Conservation (phyloP, 169 alveolate species). For the Cryptosporidium muris region DNA sequence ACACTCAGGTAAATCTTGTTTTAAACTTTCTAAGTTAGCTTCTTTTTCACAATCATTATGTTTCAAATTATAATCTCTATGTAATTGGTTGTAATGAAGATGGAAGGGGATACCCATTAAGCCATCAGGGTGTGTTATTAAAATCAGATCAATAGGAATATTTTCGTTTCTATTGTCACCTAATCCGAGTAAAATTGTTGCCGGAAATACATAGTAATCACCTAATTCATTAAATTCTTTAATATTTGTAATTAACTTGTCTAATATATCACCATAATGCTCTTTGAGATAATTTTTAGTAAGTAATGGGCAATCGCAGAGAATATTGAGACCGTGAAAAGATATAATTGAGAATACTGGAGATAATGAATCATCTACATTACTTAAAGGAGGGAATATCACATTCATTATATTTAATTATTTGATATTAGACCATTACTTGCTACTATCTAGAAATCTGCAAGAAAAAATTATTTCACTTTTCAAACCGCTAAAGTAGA, state of each 20-base stretch:
- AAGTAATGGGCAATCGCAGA: slow-evolving; percentile 63
- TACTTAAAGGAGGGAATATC: slow-evolving; percentile 12
- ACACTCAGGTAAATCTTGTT: slow-evolving; percentile 11
- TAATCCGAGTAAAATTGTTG: not conserved
- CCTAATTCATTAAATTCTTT: not conserved
- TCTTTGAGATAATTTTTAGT: slow-evolving; percentile 50
- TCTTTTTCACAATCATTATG: not conserved
- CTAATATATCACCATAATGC: slow-evolving; percentile 29
- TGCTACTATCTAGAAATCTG: too few relatives aligned
- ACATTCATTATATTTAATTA: too few relatives aligned
- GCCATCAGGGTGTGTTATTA: slow-evolving; percentile 51
- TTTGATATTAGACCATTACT: too few relatives aligned
- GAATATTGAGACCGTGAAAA: slow-evolving; percentile 57
- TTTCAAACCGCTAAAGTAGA: too few relatives aligned
- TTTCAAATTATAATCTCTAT: not conserved
- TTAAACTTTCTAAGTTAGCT: not conserved
- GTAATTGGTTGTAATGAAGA: slow-evolving; percentile 20
- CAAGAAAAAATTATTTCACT: too few relatives aligned
- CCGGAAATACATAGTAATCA: not conserved
- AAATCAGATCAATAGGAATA: slow-evolving; percentile 40
- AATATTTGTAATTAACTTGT: not conserved
- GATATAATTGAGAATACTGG: slow-evolving; percentile 23
- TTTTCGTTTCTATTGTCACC: slow-evolving; percentile 11
- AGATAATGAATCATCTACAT: slow-evolving; percentile 18
- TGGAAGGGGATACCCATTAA: slow-evolving; percentile 52